Evolutionary conservation across 2,329 filamentous ascomycete genomes (phyloP).

Genomic region (Aspergillus sp.): DNA sequence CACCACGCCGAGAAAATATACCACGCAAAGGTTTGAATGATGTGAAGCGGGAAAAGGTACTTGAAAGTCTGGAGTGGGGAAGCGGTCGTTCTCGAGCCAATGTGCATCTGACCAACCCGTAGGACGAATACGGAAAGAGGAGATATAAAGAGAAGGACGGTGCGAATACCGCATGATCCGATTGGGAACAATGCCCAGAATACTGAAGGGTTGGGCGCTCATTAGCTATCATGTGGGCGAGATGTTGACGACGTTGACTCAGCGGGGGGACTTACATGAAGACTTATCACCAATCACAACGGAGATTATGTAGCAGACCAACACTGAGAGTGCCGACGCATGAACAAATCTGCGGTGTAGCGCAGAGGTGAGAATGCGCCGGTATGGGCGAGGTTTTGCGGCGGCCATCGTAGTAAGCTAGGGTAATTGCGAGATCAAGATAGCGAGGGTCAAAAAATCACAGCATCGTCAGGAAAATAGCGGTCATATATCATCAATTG

Average conservation of each 20-base stretch:
- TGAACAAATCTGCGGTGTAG: conserved; percentile 83
- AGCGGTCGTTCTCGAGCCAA: conserved; percentile 68
- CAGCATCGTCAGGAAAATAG: conserved; percentile 22
- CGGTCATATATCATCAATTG: neutral
- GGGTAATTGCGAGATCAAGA: conserved; percentile 24
- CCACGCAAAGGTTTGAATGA: conserved; percentile 70
- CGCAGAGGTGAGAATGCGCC: conserved; percentile 86
- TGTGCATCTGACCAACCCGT: conserved; percentile 79
- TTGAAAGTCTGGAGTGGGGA: conserved; percentile 67
- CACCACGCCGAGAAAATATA: conserved; percentile 76
- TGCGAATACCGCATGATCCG: conserved; percentile 71
- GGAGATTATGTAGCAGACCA: conserved; percentile 71
- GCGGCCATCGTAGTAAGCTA: conserved; percentile 37
- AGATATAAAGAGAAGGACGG: conserved; percentile 72
- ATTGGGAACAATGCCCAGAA: conserved; percentile 87
- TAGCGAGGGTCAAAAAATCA: conserved; percentile 13
- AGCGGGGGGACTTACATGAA: conserved; percentile 57
- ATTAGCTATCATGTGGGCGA: conserved; percentile 8
- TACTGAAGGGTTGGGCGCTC: conserved; percentile 47
- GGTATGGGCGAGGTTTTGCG: conserved; percentile 57
- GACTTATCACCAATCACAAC: conserved; percentile 68
- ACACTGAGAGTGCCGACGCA: conserved; percentile 68
- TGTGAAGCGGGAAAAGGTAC: conserved; percentile 58
- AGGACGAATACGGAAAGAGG: conserved; percentile 78
- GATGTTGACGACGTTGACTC: neutral